Percentiles rank a stretch among this genome's conserved stretches.
Evolutionary conservation across 495 filamentous ascomycete species (phyloP).

Genomic region (Pseudomonodictys pantanalensis): DNA sequence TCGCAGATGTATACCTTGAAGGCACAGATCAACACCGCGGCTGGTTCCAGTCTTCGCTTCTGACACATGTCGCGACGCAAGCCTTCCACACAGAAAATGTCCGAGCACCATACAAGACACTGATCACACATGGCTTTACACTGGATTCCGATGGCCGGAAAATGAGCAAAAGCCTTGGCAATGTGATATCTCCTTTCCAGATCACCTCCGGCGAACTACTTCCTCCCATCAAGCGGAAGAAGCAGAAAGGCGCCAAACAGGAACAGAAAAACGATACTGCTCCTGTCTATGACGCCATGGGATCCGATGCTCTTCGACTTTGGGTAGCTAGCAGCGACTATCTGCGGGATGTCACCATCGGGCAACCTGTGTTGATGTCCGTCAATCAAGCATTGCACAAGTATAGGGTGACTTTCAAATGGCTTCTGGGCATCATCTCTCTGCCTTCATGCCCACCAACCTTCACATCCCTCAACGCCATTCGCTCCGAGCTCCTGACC

Average conservation of each 20-base stretch:
- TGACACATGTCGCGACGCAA: slow-evolving; percentile 72
- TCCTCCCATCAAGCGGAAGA: slow-evolving; percentile 55
- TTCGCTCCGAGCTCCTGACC: background rate
- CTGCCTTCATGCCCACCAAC: slow-evolving; percentile 46
- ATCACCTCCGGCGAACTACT: slow-evolving; percentile 79
- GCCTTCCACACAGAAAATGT: slow-evolving; percentile 32
- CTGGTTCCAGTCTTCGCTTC: slow-evolving; percentile 99
- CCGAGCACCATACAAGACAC: slow-evolving; percentile 69
- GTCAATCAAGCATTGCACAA: slow-evolving; percentile 76
- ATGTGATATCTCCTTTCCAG: slow-evolving; percentile 73
- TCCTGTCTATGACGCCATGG: slow-evolving; percentile 56
- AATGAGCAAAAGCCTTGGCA: slow-evolving; percentile 98
- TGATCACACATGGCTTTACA: slow-evolving; percentile 94
- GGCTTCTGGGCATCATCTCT: slow-evolving; percentile 75
- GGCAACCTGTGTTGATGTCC: slow-evolving; percentile 67
- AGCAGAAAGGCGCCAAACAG: slow-evolving; percentile 52
- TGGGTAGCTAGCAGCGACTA: slow-evolving; percentile 94
- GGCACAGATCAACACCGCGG: slow-evolving; percentile 94
- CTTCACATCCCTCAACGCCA: slow-evolving; percentile 42
- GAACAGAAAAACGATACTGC: slow-evolving; percentile 31
- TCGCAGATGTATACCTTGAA: slow-evolving; percentile 88
- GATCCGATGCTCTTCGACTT: slow-evolving; percentile 81
- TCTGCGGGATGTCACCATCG: slow-evolving; percentile 78
- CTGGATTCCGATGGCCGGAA: slow-evolving; percentile 86
- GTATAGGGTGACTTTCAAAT: slow-evolving; percentile 81